Percentiles rank a stretch among this genome's conserved stretches.
These are phyloP conservation scores for Effrenium voratum DNA, from an alignment of 73 alveolate species.

Conservation along the genomic window DNA sequence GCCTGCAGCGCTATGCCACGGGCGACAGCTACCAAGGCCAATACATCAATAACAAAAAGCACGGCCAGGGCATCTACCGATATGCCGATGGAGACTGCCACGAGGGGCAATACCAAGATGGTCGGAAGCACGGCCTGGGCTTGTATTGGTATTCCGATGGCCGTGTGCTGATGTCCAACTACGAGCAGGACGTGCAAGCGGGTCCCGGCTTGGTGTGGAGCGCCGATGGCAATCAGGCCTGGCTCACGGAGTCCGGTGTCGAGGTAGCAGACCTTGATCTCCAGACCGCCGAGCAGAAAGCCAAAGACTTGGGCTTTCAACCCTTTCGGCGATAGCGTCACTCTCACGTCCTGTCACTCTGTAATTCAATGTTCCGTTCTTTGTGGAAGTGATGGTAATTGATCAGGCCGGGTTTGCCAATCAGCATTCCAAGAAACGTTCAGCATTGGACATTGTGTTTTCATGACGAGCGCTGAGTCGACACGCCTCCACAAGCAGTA, in stretches of 20 bases:
- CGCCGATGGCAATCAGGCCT: conserved; percentile 39
- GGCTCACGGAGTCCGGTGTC: conserved; percentile 64
- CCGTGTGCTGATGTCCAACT: conserved; percentile 45
- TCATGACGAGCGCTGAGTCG: not conserved
- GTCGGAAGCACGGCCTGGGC: conserved; percentile 74
- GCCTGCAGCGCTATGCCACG: conserved; percentile 39
- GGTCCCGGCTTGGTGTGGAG: conserved; percentile 73
- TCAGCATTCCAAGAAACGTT: not conserved
- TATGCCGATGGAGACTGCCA: conserved; percentile 81
- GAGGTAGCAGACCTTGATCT: conserved; percentile 49
- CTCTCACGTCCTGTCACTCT: not conserved
- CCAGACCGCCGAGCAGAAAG: conserved; percentile 52
- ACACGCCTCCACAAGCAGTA: not conserved
- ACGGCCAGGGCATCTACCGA: conserved; percentile 50
- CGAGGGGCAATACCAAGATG: conserved; percentile 57
- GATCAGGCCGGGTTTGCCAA: not conserved
- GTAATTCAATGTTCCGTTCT: too few relatives aligned
- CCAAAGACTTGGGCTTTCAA: conserved; percentile 10
- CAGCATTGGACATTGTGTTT: not conserved
- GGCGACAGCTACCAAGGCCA: conserved; percentile 77
- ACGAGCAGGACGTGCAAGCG: conserved; percentile 50
- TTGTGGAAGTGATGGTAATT: not conserved
- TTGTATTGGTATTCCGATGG: conserved; percentile 82
- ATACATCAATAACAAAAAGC: conserved; percentile 48
- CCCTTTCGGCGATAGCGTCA: not conserved